Base-by-base conservation (phyloP, 352 stramenopile genomes). In the Globisporangium irregulare region DNA sequence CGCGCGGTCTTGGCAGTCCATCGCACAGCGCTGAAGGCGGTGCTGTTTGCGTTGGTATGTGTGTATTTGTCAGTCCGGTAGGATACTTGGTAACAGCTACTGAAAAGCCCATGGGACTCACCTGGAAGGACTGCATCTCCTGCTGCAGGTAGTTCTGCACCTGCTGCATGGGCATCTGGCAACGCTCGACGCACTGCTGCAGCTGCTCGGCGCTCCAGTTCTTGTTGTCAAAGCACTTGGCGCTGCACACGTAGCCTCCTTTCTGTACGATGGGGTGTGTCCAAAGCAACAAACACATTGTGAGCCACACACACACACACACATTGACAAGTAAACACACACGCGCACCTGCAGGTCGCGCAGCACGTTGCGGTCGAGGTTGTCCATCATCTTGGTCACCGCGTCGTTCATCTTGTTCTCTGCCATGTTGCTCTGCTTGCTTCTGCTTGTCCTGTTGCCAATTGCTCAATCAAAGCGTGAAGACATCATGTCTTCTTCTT, bases 141-240 rank as follows among this genome's bases (percentile, higher is more conserved):
- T 87, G 76, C 73, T 93, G 86, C 73, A 96, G 69, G 67, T 93
- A 91, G 72, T 88, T 78, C 69, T 96, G 86, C 43, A 94, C 71
- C 71, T 95, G 87, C 72, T 94, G 82, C 77, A 90, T 90, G 1
- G 89, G 89, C 76, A 89, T 82, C 69, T 96, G 89, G 66, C 89
- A 96, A 58, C 86, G 86, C 76, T 96, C 85, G 48, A 96, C 87
- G 67, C 85, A 92, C n/a, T 75, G 61, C 68, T 91, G 82, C 38
- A 96, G 46, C 72, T 96, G 89, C 61, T 96, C 85, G 4, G 87
- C 83, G 58, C 72, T 88, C 76, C 77, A 87, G 67, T 65, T 78
- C 71, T 90, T 93, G 82, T 93, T 91, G 70, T 96, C 89, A 55
- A 96, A 95, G 68, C 86, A 91, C 62, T 95, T 93, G 66, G 86